phyloP scores from a whole-genome alignment of 2,329 filamentous ascomycete species.

The Pseudogymnoascus sp. region DNA sequence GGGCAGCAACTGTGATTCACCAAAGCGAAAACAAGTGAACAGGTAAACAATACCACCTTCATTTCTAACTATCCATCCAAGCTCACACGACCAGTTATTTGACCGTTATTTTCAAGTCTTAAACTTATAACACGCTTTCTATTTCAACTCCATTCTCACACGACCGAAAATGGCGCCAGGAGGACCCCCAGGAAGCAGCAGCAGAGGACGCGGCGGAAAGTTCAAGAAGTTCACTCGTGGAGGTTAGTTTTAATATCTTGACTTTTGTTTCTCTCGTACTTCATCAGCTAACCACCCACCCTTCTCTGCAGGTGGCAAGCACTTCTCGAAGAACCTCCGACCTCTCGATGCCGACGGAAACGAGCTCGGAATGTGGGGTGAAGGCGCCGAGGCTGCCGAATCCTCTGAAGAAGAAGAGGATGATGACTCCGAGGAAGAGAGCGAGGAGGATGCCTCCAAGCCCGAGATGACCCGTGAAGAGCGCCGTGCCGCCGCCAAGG shows the following conservation, averaged over 20 bases:
- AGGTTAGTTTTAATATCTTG: slow-evolving; percentile 47
- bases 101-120: neutral
- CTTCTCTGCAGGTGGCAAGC: slow-evolving; percentile 66
- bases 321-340: slow-evolving; percentile 86
- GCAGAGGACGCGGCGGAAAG: slow-evolving; percentile 78
- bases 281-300: slow-evolving; percentile 18
- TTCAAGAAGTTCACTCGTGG: slow-evolving; percentile 89
- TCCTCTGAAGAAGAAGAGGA: slow-evolving; percentile 45
- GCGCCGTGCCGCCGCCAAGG: slow-evolving; percentile 79
- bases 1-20: slow-evolving; percentile 11
- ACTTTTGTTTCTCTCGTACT: neutral
- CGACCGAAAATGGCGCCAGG: slow-evolving; percentile 43
- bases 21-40: slow-evolving; percentile 5
- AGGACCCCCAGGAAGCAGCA: slow-evolving; percentile 31
- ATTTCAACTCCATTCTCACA: slow-evolving; percentile 13
- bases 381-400: slow-evolving; percentile 55
- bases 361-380: slow-evolving; percentile 53
- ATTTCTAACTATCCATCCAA: neutral
- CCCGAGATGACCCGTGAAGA: slow-evolving; percentile 71
- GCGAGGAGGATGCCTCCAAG: slow-evolving; percentile 39
- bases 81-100: neutral
- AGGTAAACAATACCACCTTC: slow-evolving; percentile 11
- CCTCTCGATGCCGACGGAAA: slow-evolving; percentile 86
- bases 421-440: slow-evolving; percentile 42
- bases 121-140: slow-evolving; percentile 13